Percentiles rank a stretch among this genome's conserved stretches.
Evolutionary conservation across 768 basidiomycete species (phyloP).

Genomic region (Podaxis sp.): DNA sequence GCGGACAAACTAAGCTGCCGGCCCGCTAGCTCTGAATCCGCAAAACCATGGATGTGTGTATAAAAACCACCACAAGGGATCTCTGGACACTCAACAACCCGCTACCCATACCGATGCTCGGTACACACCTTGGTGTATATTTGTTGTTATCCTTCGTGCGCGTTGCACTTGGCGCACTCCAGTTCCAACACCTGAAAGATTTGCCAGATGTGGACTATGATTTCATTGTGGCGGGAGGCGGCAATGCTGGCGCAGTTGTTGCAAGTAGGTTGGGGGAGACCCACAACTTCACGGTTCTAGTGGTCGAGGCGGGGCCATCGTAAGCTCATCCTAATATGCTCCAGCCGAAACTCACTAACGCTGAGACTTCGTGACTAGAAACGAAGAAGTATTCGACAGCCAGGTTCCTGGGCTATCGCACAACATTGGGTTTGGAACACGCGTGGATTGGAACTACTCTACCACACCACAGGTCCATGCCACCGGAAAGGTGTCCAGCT

Average conservation of each 20-base stretch:
- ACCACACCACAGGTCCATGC: constrained; percentile 20
- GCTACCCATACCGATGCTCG: not conserved
- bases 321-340: not conserved
- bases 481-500: constrained; percentile 19
- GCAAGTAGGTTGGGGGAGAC: constrained; percentile 21
- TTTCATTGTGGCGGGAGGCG: constrained; percentile 8
- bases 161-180: not conserved
- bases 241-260: constrained; percentile 22
- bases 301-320: constrained; percentile 21
- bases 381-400: constrained; percentile 11
- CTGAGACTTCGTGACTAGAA: not conserved
- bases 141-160: not conserved
- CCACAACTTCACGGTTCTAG: constrained; percentile 17
- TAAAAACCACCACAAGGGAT: too few species aligned
- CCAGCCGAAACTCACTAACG: not conserved
- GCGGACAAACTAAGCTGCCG: too few species aligned
- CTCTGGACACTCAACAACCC: too few species aligned
- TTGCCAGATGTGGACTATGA: not conserved
- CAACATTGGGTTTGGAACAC: not conserved
- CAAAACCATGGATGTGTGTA: too few species aligned
- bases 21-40: too few species aligned
- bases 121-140: not conserved
- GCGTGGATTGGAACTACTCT: constrained; percentile 22
- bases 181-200: not conserved
- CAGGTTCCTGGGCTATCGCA: constrained; percentile 1